A percentile compares a stretch with the other conserved stretches of the same genome.
phyloP scores from a whole-genome alignment of 345 rosid genomes.

The Raphanus raphanistrum region DNA sequence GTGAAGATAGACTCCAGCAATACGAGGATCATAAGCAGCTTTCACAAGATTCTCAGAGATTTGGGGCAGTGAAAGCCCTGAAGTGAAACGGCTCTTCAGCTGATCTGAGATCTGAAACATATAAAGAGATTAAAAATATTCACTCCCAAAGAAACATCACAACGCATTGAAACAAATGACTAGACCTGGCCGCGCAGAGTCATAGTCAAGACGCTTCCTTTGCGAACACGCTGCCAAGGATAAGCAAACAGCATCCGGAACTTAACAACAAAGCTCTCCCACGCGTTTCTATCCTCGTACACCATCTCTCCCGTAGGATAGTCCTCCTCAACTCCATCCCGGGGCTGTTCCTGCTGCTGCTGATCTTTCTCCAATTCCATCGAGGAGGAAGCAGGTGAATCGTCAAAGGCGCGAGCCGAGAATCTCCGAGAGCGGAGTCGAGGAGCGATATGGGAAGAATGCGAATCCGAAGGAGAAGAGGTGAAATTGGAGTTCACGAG shows the following conservation, averaged over 20 bases:
- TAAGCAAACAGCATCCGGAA: constrained; percentile 72
- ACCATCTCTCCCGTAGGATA: constrained; percentile 79
- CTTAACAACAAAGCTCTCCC: constrained; percentile 69
- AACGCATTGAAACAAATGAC: not conserved
- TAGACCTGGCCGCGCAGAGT: constrained; percentile 94
- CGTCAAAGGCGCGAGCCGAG: constrained; percentile 66
- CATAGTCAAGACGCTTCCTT: constrained; percentile 80
- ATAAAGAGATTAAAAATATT: not conserved
- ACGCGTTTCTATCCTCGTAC: constrained; percentile 47
- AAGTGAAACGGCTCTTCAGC: constrained; percentile 85
- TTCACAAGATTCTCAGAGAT: constrained; percentile 82
- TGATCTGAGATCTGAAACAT: constrained; percentile 92
- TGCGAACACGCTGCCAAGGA: constrained; percentile 89
- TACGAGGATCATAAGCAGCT: constrained; percentile 94
- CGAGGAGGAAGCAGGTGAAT: constrained; percentile 50
- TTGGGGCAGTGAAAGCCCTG: constrained; percentile 82
- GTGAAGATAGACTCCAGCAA: constrained; percentile 84
- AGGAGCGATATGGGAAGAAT: not conserved
- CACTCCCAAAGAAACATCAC: not conserved
- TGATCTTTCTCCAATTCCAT: constrained; percentile 30
- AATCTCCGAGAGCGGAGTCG: constrained; percentile 30
- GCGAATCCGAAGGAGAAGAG: not conserved
- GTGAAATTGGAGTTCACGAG: constrained; percentile 22
- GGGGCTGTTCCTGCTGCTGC: constrained; percentile 21
- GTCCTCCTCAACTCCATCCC: constrained; percentile 38